Percentiles rank a stretch among this genome's conserved stretches.
Evolutionary conservation across 1,284 basidiomycete species (phyloP).

Genomic region (Ustilago sp.): DNA sequence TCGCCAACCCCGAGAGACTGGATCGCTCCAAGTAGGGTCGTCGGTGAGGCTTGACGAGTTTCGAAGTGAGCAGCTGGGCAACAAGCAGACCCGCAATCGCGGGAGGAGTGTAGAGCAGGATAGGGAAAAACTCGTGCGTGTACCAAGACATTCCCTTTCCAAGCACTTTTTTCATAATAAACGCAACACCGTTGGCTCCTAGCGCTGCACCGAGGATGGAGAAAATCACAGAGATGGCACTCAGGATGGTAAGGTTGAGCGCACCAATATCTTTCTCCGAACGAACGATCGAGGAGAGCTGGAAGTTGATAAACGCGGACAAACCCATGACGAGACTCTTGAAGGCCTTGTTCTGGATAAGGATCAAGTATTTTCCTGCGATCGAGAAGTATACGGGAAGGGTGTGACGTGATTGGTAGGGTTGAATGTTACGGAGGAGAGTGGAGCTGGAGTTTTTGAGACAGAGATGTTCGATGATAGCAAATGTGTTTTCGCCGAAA

Average conservation of each 20-base stretch:
- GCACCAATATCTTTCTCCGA: conserved; percentile 65
- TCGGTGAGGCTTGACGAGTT: conserved; percentile 71
- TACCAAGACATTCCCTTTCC: conserved; percentile 73
- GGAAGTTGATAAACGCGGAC: conserved; percentile 62
- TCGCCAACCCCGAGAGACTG: conserved; percentile 46
- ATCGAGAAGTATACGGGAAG: conserved; percentile 77
- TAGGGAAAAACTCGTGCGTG: conserved; percentile 77
- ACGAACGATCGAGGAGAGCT: conserved; percentile 65
- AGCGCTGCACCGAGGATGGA: conserved; percentile 72
- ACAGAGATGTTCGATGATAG: conserved; percentile 80
- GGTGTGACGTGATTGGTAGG: conserved; percentile 70
- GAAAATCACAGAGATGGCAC: conserved; percentile 48
- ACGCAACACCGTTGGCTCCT: conserved; percentile 79
- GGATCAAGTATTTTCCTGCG: conserved; percentile 70
- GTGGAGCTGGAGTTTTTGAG: conserved; percentile 71
- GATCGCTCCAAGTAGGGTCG: conserved; percentile 65
- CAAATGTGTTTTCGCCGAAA: conserved; percentile 91
- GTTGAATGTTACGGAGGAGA: conserved; percentile 51
- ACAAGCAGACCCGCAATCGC: conserved; percentile 74
- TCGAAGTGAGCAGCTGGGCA: conserved; percentile 76
- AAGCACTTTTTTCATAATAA: conserved; percentile 77
- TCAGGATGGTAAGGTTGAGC: conserved; percentile 53
- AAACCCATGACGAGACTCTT: conserved; percentile 64
- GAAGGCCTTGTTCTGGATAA: conserved; percentile 72
- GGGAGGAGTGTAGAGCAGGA: conserved; percentile 83